Evolutionary conservation across 1,284 basidiomycete species (phyloP).

Genomic region (Earliella scabrosa): DNA sequence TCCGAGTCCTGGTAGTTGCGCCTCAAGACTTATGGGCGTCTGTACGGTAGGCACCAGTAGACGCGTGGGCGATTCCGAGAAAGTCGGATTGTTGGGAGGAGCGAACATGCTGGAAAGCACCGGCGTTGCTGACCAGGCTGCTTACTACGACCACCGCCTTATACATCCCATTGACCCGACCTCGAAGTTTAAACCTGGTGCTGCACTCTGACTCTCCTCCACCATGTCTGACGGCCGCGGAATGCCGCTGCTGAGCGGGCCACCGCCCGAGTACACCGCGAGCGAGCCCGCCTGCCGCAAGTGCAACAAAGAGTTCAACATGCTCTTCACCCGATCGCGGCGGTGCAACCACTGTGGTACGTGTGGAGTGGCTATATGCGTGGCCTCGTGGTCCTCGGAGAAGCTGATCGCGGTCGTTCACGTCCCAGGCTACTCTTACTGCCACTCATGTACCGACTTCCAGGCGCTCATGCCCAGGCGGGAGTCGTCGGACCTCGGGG

Average conservation of each 20-base stretch:
- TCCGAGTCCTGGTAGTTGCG: no score
- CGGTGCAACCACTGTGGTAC: constrained; percentile 79
- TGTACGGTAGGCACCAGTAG: background rate
- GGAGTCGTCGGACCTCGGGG: constrained; percentile 28
- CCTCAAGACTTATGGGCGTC: no score
- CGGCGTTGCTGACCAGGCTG: constrained; percentile 1
- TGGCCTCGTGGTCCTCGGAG: background rate
- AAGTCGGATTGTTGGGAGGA: background rate
- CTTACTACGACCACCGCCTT: constrained; percentile 4
- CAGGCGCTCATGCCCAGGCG: constrained; percentile 72
- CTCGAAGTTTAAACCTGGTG: no score
- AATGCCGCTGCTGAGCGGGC: constrained; percentile 72
- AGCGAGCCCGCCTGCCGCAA: constrained; percentile 62
- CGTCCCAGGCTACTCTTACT: constrained; percentile 66
- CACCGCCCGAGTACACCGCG: constrained; percentile 37
- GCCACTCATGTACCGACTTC: constrained; percentile 72
- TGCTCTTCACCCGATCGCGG: constrained; percentile 64
- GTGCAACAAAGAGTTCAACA: constrained; percentile 75
- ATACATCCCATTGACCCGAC: constrained; percentile 1
- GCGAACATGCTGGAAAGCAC: constrained; percentile 13
- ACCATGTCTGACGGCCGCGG: constrained; percentile 41
- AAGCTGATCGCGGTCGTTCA: constrained; percentile 4
- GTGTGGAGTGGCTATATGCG: constrained; percentile 30
- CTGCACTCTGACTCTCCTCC: background rate
- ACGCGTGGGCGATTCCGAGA: background rate